Base-by-base conservation (phyloP, 257 asterid species). In the Nyctanthes arbortristis region DNA sequence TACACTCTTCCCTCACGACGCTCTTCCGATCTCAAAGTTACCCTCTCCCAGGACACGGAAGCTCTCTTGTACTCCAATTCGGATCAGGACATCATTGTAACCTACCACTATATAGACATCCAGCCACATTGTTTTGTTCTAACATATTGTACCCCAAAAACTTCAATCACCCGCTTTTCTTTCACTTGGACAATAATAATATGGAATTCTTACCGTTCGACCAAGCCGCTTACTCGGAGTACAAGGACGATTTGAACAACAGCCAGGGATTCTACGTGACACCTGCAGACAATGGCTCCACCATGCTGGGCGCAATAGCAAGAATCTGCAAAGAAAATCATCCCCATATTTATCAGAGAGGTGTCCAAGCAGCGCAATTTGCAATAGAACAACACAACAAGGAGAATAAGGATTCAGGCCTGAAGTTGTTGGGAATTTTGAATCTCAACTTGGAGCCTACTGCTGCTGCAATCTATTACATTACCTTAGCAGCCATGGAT, bases 401-500 rank as follows among this genome's bases (percentile, higher is more conserved):
- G 11, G 56, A 70, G 34, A 12, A 63, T 5, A 65, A 63, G 25
- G 13, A 34, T 59, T 3, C 22, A 52, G 14, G 24, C 59, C 33
- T 80, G 32, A 49, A 35, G 24, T 62, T 76, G 36, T 7, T 16
- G 35, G 32, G 35, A 36, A 79, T 77, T 10, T 43, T 59, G 40
- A 81, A 66, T 68, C 69, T 84, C 4, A 84, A 84, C 77, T 57
- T 33, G 69, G 82, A 81, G 55, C 78, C 89, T n/a, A 0, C 74
- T 49, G 89, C 84, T 56, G 84, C 81, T 66, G 70, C 81, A 12
- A 18, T 79, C 32, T 84, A 78, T 77, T 84, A 81, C 47, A 69
- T 84, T 12, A 78, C 86, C 47, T 47, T 73, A 35, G 49, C 33
- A 62, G 65, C 68, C 31, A 55, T 25, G 68, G 68, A 76, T 20